These are phyloP conservation scores for Aspergillus campestris DNA, from an alignment of 495 filamentous ascomycete genomes.

Conservation along the genomic window DNA sequence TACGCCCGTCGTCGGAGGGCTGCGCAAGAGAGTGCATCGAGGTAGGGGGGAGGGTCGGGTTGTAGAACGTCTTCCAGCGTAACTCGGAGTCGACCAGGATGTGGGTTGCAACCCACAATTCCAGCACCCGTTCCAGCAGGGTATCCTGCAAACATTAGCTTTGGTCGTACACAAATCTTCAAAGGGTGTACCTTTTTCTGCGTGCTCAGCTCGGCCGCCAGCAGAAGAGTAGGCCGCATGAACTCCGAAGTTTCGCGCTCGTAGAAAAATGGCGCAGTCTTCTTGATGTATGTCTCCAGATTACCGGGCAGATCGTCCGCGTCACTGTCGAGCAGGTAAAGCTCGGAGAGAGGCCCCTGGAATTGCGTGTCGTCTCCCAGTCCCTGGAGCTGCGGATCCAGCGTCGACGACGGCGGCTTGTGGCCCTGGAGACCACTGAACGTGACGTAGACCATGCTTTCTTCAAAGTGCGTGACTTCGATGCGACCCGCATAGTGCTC, in stretches of 20 bases:
- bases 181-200: slow-evolving; percentile 39
- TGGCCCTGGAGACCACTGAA: slow-evolving; percentile 44
- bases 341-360: slow-evolving; percentile 32
- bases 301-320: slow-evolving; percentile 58
- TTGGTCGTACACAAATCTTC: background rate
- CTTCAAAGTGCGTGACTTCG: slow-evolving; percentile 61
- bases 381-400: slow-evolving; percentile 47
- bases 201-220: slow-evolving; percentile 46
- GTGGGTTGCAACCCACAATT: slow-evolving; percentile 70
- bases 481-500: slow-evolving; percentile 51
- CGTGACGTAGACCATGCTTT: slow-evolving; percentile 43
- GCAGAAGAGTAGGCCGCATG: slow-evolving; percentile 55
- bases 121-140: slow-evolving; percentile 56
- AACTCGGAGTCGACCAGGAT: slow-evolving; percentile 61
- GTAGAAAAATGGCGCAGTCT: slow-evolving; percentile 51
- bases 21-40: slow-evolving; percentile 32
- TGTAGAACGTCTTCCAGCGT: slow-evolving; percentile 55
- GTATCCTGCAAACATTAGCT: slow-evolving; percentile 35
- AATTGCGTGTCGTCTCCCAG: slow-evolving; percentile 37
- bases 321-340: slow-evolving; percentile 57
- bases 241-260: slow-evolving; percentile 59
- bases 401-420: slow-evolving; percentile 33
- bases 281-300: slow-evolving; percentile 64
- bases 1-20: slow-evolving; percentile 35
- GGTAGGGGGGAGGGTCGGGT: slow-evolving; percentile 36